Conservation (phyloP, 306 rosid species). For the Prosopis cineraria region DNA sequence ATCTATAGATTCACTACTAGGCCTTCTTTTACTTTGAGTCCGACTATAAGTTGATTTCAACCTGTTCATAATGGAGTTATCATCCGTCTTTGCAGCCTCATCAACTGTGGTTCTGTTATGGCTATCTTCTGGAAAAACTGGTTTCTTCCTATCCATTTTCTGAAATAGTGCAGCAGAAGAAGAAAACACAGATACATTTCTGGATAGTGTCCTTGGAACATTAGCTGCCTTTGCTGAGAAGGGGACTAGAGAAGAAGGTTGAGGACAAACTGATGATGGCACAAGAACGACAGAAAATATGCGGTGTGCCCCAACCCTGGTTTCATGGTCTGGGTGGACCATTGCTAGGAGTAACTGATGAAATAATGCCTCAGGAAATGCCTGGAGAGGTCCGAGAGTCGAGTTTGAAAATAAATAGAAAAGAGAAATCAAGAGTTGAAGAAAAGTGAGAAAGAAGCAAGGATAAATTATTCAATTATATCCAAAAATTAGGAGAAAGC, state of each 20-base stretch:
- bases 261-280: slow-evolving; percentile 93
- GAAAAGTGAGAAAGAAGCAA: slow-evolving; percentile 42
- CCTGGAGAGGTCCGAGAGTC: slow-evolving; percentile 48
- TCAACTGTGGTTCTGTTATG: slow-evolving; percentile 22
- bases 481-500: slow-evolving; percentile 16
- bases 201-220: slow-evolving; percentile 65
- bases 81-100: slow-evolving; percentile 38
- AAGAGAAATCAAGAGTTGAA: slow-evolving; percentile 1
- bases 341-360: slow-evolving; percentile 90
- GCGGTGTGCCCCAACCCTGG: slow-evolving; percentile 91
- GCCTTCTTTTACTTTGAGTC: slow-evolving; percentile 45
- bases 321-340: slow-evolving; percentile 97
- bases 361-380: slow-evolving; percentile 94
- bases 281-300: slow-evolving; percentile 95
- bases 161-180: slow-evolving; percentile 96
- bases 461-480: slow-evolving; percentile 32
- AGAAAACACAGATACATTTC: slow-evolving; percentile 86
- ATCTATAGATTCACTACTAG: slow-evolving; percentile 31
- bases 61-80: slow-evolving; percentile 56
- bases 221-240: slow-evolving; percentile 42
- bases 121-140: slow-evolving; percentile 48
- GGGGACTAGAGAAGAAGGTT: slow-evolving; percentile 36
- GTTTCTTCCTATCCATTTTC: slow-evolving; percentile 68
- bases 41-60: slow-evolving; percentile 68
- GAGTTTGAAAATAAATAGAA: slow-evolving; percentile 25